Conservation (phyloP, 129 eudicot genomes). For the Chrysanthemum lavandulifolium region DNA sequence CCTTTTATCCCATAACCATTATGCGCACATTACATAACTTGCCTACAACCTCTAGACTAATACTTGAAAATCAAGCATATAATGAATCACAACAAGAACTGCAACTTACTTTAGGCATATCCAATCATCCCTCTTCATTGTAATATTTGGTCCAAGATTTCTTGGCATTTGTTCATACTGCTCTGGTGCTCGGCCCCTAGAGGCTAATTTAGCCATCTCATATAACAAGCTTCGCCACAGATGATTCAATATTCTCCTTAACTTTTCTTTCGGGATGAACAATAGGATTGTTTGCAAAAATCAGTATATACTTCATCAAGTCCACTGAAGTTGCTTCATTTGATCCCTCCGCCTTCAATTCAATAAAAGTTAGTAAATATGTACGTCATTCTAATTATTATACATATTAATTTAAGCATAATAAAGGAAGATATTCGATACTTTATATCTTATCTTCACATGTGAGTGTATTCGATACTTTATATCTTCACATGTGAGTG, state of each 20-base stretch:
- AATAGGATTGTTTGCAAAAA: slow-evolving; percentile 68
- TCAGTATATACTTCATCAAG: slow-evolving; percentile 75
- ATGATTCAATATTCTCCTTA: slow-evolving; percentile 51
- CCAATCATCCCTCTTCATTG: slow-evolving; percentile 96
- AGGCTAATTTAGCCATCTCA: slow-evolving; percentile 40
- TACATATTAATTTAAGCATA: neutral
- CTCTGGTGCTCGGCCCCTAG: slow-evolving; percentile 25
- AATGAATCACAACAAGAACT: slow-evolving; percentile 6
- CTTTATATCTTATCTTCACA: no score
- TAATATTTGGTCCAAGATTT: slow-evolving; percentile 57
- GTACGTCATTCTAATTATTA: no score
- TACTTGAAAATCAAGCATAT: neutral
- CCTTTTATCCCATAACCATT: neutral
- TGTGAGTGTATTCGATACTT: no score
- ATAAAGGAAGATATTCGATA: no score
- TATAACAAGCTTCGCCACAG: slow-evolving; percentile 56
- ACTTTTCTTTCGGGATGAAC: slow-evolving; percentile 41
- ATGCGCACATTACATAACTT: neutral
- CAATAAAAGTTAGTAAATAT: neutral
- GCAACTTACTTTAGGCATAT: slow-evolving; percentile 71
- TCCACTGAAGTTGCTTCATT: slow-evolving; percentile 62
- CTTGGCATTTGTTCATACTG: slow-evolving; percentile 40
- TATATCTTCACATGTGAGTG: no score
- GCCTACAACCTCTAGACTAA: neutral
- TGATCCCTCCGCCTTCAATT: slow-evolving; percentile 52